Evolutionary conservation across 371 early-diverging fungal species (phyloP).

Genomic region (Mortierella sp.): DNA sequence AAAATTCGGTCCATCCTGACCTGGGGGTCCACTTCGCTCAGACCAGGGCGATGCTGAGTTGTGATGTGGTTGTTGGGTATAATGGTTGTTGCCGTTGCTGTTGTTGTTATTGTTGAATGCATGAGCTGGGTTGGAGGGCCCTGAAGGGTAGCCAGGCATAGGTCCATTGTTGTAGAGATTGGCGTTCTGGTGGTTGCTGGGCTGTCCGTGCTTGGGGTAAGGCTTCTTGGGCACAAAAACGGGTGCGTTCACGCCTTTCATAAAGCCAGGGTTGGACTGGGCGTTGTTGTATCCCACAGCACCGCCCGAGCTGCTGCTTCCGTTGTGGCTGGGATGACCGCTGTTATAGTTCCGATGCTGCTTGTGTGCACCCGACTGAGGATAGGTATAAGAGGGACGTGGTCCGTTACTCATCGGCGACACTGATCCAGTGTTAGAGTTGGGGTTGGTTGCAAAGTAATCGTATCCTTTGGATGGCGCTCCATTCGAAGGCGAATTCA

Average conservation of each 20-base stretch:
- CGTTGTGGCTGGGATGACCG: constrained; percentile 17
- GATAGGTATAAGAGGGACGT: constrained; percentile 19
- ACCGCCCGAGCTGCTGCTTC: constrained; percentile 13
- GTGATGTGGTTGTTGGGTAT: constrained; percentile 36
- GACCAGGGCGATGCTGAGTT: constrained; percentile 26
- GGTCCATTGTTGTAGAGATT: constrained; percentile 18
- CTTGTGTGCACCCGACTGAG: constrained; percentile 24
- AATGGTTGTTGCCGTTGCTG: constrained; percentile 21
- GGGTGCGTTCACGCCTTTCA: constrained; percentile 35
- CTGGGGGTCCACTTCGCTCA: constrained; percentile 17
- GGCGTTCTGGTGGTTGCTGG: constrained; percentile 31
- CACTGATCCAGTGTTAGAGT: constrained; percentile 29
- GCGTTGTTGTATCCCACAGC: constrained; percentile 29
- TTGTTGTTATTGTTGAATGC: constrained; percentile 8
- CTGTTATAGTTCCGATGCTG: constrained; percentile 22
- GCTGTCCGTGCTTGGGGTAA: constrained; percentile 32
- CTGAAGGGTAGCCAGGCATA: constrained; percentile 8
- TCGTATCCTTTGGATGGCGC: constrained; percentile 28
- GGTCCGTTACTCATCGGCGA: constrained; percentile 51
- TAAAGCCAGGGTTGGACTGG: constrained; percentile 20
- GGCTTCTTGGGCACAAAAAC: constrained; percentile 31
- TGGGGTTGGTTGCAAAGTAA: constrained; percentile 43
- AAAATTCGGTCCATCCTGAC: constrained; percentile 26
- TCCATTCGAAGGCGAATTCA: constrained; percentile 38
- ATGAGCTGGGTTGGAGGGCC: constrained; percentile 17